A percentile compares a stretch with the other conserved stretches of the same genome.
These are phyloP conservation scores for Medicago ruthenica DNA, from an alignment of 306 rosid species.

Conservation along the genomic window DNA sequence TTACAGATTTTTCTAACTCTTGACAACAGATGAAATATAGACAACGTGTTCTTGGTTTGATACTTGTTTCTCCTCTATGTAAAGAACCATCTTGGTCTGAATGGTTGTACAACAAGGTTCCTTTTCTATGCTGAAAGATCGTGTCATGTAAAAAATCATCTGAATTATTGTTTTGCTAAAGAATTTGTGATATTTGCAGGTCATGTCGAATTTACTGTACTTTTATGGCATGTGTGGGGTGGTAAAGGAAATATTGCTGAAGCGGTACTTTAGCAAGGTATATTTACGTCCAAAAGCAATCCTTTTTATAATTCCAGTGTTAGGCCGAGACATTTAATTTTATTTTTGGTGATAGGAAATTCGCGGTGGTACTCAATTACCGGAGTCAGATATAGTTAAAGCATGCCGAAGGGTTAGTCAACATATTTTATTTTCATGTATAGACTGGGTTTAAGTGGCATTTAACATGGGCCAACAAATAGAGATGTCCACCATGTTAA, in stretches of 20 bases:
- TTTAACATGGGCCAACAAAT: conserved; percentile 2
- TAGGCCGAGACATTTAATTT: conserved; percentile 37
- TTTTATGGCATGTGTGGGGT: conserved; percentile 94
- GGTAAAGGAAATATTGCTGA: conserved; percentile 84
- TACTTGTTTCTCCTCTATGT: conserved; percentile 89
- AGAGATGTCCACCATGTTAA: neutral
- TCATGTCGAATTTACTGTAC: conserved; percentile 81
- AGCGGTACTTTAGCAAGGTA: conserved; percentile 96
- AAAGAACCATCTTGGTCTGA: conserved; percentile 91
- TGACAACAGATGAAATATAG: conserved; percentile 85
- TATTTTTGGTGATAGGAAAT: conserved; percentile 66
- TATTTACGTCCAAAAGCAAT: conserved; percentile 37
- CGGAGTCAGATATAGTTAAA: conserved; percentile 82
- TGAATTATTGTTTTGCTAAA: conserved; percentile 39
- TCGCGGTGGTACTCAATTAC: conserved; percentile 70
- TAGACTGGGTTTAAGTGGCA: conserved; percentile 20
- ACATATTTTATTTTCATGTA: neutral
- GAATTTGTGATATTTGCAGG: conserved; percentile 56
- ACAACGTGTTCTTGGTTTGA: conserved; percentile 85
- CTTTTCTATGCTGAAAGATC: conserved; percentile 41
- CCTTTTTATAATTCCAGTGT: conserved; percentile 22
- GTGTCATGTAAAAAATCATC: conserved; percentile 14
- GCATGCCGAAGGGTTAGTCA: conserved; percentile 90
- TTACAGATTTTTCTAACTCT: conserved; percentile 37
- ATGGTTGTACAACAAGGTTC: conserved; percentile 94